phyloP scores from a whole-genome alignment of 805 yeast genomes.

The Candida stauntonica region DNA sequence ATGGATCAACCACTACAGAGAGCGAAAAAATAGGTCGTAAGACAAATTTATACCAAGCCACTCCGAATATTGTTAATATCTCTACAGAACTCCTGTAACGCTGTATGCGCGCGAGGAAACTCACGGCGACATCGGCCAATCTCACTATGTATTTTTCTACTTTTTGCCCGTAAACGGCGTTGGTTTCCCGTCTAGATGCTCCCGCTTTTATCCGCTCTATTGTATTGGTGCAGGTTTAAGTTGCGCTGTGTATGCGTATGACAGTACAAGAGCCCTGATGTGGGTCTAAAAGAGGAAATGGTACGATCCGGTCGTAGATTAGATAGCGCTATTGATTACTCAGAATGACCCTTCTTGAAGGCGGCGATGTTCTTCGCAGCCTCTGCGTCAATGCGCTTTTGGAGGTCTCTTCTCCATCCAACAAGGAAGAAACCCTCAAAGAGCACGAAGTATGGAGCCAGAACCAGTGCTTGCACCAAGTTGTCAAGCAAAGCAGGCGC shows the following conservation, averaged over 20 bases:
- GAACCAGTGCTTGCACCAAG: constrained; percentile 74
- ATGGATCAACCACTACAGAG: no score
- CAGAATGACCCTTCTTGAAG: no score
- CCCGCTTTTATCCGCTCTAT: not conserved
- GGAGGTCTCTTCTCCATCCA: constrained; percentile 56
- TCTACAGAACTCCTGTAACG: no score
- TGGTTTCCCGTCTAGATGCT: no score
- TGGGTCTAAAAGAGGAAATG: no score
- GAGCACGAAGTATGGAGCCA: constrained; percentile 87
- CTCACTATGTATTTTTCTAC: not conserved
- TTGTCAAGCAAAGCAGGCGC: constrained; percentile 88
- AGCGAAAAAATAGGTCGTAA: no score
- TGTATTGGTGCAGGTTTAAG: no score
- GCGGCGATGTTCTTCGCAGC: constrained; percentile 30
- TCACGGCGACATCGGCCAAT: not conserved
- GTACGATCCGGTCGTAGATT: no score
- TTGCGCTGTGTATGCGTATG: not conserved
- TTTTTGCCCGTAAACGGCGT: not conserved
- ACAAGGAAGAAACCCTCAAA: constrained; percentile 67
- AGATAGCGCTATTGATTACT: no score
- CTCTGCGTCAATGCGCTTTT: constrained; percentile 29
- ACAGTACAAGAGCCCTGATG: no score
- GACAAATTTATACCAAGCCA: no score
- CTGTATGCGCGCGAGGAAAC: not conserved
- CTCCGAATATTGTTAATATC: no score